Conservation (phyloP, 257 asterid genomes). For the Primulina eburnea region DNA sequence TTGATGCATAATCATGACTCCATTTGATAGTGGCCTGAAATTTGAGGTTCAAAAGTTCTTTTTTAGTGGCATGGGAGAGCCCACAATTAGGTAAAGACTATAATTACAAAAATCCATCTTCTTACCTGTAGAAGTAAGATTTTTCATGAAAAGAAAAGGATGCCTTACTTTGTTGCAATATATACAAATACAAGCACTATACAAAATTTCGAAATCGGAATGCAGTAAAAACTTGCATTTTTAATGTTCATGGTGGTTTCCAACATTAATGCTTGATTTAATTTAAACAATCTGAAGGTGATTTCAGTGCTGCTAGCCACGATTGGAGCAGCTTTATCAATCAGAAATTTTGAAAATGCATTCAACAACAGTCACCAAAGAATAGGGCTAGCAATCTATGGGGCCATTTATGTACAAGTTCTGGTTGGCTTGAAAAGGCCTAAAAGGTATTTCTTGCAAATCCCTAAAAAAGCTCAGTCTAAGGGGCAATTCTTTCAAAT, state of each 20-base stretch:
- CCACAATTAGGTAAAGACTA: background rate
- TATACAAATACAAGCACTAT: too few species aligned
- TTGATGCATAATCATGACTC: constrained; percentile 43
- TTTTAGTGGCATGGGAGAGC: constrained; percentile 2
- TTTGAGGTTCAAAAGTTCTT: background rate
- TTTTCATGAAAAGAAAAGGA: background rate
- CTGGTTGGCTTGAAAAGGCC: constrained; percentile 62
- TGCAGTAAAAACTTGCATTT: background rate
- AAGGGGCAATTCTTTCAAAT: background rate
- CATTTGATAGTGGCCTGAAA: constrained; percentile 31
- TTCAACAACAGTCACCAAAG: constrained; percentile 78
- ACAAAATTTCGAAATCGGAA: background rate
- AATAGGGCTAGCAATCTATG: constrained; percentile 77
- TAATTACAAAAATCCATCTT: background rate
- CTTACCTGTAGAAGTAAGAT: background rate
- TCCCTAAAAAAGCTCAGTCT: background rate
- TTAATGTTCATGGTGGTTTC: background rate
- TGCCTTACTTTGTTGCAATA: background rate
- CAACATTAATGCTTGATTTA: background rate
- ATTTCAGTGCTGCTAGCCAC: constrained; percentile 60
- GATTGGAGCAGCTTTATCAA: constrained; percentile 64
- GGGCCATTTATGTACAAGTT: constrained; percentile 61
- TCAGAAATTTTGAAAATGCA: constrained; percentile 67
- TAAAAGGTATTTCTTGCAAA: constrained; percentile 39
- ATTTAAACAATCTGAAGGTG: constrained; percentile 35